Evolutionary conservation across 2,329 filamentous ascomycete genomes (phyloP), one percentile per base, ranked within the genome.

Genomic region (Aureobasidium sp.): DNA sequence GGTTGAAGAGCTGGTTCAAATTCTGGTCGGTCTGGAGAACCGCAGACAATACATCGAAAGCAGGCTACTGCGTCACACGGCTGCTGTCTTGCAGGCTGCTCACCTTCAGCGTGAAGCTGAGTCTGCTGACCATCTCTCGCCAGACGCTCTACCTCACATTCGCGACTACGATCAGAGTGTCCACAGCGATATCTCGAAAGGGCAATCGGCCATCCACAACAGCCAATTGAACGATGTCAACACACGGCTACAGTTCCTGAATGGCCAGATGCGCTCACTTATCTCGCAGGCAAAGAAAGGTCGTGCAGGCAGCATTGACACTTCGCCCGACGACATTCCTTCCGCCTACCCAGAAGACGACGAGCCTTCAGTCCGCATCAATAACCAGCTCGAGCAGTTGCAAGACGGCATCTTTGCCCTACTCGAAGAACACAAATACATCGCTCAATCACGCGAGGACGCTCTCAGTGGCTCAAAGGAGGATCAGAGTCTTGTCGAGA

Each of bases 31-130:
- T 63, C 78, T 96, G 62, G 90, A 97, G 74, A 89, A 89, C 73
- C 80, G 88, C 67, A 78, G 88, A 63, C 86, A 91, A 77, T 83
- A 88, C 63, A 83, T 90, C 9, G 89, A 95, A 69, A 84, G 84
- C 68, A 84, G 86, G 65, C 78, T 99, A 48, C 78, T 97, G 56
- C 87, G 93, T 73, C 94, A 99, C 73, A 97, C 93, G 0, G 92
- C 94, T 15, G 93, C 90, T 48, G 90, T 99, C 42, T 78, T 99
- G 60, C 91, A 96, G 71, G 83, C 96, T 74, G 95, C 92, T 9
- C 92, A 97, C 75, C 88, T 87, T 68, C 85, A 84, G 0, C 80
- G 55, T 8, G 52, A 62, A 32, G 37, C 60, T 10, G 59, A 61
- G 1, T 26, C 39, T 4, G 39, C 46, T 39, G 27, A 55, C 23